Evolutionary conservation across 257 asterid species (phyloP).

Genomic region (Solanum rostratum): DNA sequence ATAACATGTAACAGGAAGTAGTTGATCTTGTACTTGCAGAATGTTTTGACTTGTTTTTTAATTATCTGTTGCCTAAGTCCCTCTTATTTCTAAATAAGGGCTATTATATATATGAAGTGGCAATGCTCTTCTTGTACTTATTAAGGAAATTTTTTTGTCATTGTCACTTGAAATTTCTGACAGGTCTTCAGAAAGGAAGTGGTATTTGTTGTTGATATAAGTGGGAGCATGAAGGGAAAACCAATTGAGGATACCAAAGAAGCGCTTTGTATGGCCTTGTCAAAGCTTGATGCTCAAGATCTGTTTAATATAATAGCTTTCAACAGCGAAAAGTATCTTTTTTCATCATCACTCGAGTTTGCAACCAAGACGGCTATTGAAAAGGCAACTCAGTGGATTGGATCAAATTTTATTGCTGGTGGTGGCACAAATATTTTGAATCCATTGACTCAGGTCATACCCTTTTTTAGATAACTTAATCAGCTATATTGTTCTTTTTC

Average conservation of each 20-base stretch:
- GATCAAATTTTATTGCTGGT: conserved; percentile 28
- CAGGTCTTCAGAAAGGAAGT: conserved; percentile 33
- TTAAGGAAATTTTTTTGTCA: neutral
- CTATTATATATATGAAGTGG: neutral
- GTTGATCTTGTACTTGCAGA: neutral
- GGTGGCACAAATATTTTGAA: conserved; percentile 25
- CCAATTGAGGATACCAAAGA: conserved; percentile 29
- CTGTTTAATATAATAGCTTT: conserved; percentile 26
- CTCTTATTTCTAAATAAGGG: neutral
- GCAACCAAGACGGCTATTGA: conserved; percentile 20
- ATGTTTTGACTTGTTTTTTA: neutral
- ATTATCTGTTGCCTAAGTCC: neutral
- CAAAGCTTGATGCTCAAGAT: conserved; percentile 28
- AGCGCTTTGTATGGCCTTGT: conserved; percentile 25
- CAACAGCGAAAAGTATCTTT: conserved; percentile 16
- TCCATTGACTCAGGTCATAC: conserved; percentile 27
- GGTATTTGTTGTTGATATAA: conserved; percentile 34
- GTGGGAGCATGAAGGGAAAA: conserved; percentile 37
- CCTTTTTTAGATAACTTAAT: neutral
- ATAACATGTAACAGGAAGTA: neutral
- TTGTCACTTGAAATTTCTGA: neutral
- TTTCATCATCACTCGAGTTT: conserved; percentile 26
- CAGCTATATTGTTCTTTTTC: neutral
- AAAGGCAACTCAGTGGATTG: conserved; percentile 27
- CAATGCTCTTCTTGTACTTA: neutral